Base-by-base conservation (phyloP, 2,329 filamentous ascomycete genomes). In the Calonectria pauciramosa region DNA sequence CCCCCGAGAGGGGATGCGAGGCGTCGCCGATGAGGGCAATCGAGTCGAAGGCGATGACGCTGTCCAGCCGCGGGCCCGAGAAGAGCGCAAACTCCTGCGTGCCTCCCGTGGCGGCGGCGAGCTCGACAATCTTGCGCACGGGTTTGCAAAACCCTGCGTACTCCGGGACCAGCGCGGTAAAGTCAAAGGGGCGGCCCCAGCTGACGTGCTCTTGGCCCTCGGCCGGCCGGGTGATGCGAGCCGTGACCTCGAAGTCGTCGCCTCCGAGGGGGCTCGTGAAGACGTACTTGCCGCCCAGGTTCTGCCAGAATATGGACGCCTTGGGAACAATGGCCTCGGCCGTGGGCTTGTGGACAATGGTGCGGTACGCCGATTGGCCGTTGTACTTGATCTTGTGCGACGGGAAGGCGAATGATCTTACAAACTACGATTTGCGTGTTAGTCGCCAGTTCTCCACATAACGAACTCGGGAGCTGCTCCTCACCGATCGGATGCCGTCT, bases 1-100 rank as follows among this genome's bases (percentile, higher is more conserved):
- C 84, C 0, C 88, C 88, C 0, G 88, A 89, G 0, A 90, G 83
- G 0, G 90, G 88, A 78, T 91, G 90, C 1, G 89, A 91, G 0
- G 89, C 87, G 75, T 91, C 90, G 11, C 90, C 90, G 0, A 91
- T 86, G 5, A 91, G 84, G 8, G 87, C 89, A 3, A 90, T 77
- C 5, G 68, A 51, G 11, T 52, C 49, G 2, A 76, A 30, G 3
- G 74, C 66, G 13, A 83, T 78, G 3, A 83, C 78, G 4, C 73
- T 78, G 7, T 80, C 79, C 3, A 86, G 78, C 1, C 83, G 77
- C 1, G 80, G 80, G 0, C 82, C 83, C 0, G 79, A 80, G 65
- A 85, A 85, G 10, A 80, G 76, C 1, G 77, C 76, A 70, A 84
- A 76, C 82, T 85, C 78, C 76, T 81, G 60, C 1, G 82, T 82